phyloP scores from a whole-genome alignment of 176 grass and related monocot genomes.

The Avena atlantica region DNA sequence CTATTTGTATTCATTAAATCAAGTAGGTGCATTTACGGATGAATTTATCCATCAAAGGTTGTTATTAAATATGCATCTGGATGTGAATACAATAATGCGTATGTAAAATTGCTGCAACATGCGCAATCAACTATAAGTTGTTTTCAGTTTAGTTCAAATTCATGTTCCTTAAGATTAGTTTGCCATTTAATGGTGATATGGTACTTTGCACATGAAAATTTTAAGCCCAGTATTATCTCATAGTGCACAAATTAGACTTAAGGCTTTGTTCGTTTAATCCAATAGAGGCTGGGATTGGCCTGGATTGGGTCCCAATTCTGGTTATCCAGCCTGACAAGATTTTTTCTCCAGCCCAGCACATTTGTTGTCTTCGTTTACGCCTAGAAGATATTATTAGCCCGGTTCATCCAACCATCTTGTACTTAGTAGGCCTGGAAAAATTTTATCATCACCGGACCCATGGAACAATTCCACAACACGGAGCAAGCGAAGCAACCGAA shows the following conservation, averaged over 20 bases:
- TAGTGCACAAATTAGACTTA: not conserved
- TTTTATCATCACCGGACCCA: no score
- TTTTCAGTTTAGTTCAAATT: not conserved
- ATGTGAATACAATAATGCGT: not conserved
- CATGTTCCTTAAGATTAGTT: conserved; percentile 3
- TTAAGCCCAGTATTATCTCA: not conserved
- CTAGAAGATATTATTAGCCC: no score
- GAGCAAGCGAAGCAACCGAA: no score
- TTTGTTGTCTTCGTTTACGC: no score
- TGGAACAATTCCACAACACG: no score
- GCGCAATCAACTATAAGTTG: not conserved
- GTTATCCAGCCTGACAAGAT: no score
- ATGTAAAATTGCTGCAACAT: not conserved
- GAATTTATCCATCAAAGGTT: not conserved
- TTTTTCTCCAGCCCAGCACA: no score
- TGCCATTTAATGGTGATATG: not conserved
- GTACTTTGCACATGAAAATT: not conserved
- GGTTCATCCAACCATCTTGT: no score
- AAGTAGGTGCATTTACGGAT: not conserved
- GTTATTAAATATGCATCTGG: not conserved
- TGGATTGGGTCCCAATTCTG: no score
- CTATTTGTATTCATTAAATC: not conserved
- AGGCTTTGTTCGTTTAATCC: not conserved
- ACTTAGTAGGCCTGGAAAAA: no score
- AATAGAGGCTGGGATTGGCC: no score